Percentiles rank a stretch among this genome's conserved stretches.
phyloP scores from a whole-genome alignment of 2,329 filamentous ascomycete species.

The Aspergillus chevalieri region DNA sequence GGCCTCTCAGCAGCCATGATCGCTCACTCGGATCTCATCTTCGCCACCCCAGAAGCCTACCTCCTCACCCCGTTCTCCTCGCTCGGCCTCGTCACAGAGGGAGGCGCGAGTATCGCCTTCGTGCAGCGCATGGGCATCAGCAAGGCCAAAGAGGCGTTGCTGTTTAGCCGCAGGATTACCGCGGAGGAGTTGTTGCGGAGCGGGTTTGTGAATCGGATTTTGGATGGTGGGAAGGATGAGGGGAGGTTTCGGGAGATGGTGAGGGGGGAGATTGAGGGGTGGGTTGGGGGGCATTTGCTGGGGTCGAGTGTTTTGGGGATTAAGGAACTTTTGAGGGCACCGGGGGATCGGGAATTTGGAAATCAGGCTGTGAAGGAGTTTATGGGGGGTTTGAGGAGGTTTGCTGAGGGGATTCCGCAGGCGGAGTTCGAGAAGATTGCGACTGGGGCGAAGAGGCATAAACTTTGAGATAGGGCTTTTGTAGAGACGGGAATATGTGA shows the following conservation, averaged over 20 bases:
- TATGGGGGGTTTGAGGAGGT: not conserved
- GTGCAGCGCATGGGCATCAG: slow-evolving; percentile 56
- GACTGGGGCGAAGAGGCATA: too few species aligned
- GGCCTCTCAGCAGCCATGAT: slow-evolving; percentile 71
- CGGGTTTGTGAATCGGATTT: slow-evolving; percentile 70
- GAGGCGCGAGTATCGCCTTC: slow-evolving; percentile 64
- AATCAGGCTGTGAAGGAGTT: not conserved
- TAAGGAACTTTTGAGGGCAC: slow-evolving; percentile 1
- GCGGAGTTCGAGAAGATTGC: not conserved
- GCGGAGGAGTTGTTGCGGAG: slow-evolving; percentile 59
- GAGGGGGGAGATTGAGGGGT: not conserved
- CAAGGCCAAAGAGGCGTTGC: slow-evolving; percentile 74
- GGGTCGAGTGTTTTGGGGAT: slow-evolving; percentile 1
- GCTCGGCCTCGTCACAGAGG: slow-evolving; percentile 73
- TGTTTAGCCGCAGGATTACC: slow-evolving; percentile 66
- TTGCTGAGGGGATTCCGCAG: slow-evolving; percentile 2
- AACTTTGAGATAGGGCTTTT: too few species aligned
- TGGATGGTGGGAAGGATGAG: not conserved
- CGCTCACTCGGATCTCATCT: slow-evolving; percentile 75
- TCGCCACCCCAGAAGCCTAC: slow-evolving; percentile 64
- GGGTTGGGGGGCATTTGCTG: not conserved
- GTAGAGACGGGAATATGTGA: too few species aligned
- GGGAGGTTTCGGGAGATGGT: not conserved
- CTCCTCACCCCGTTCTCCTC: slow-evolving; percentile 76
- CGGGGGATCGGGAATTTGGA: not conserved